Base-by-base conservation (phyloP, 495 filamentous ascomycete genomes). In the Chaetomium fimeti region DNA sequence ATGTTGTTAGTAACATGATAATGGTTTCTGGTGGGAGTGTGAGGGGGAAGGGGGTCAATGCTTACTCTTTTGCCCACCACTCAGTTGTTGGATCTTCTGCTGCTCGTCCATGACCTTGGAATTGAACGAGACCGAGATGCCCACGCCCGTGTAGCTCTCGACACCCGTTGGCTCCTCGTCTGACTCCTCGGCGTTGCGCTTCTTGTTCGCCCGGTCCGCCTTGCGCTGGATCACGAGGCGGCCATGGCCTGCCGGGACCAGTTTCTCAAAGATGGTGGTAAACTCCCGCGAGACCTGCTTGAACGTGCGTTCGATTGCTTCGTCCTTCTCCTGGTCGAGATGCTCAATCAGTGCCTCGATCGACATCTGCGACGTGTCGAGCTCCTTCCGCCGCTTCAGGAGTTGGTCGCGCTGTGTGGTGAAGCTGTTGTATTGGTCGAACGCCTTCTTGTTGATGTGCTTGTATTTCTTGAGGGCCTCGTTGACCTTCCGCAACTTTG, bases 111-210 rank as follows among this genome's bases (percentile, higher is more conserved):
- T 78, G 64, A 91, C 87, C 76, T 97, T 96, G 73, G 91, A 96
- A 79, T 98, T 99, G 83, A 99, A 99, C 67, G 90, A 93, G 27
- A 99, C 94, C 68, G 89, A 92, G 76, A 99, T 98, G n/a, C 93
- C 94, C 5, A 99, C 94, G 40, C 94, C 94, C 2, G 90, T 92
- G 74, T 98, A 99, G 78, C 94, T 96, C 76, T 98, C 95, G 3
- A 98, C 93, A 56, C 85, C 87, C 56, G 86, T 78, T 22, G 79
- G 78, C 49, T 91, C 88, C 42, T 84, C 83, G 22, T 92, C 90
- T 8, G 88, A 82, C 2, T 91, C 90, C 22, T 88, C 89, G 36
- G 32, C 20, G 52, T 61, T 61, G 49, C 52, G 56, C 2, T 82
- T 80, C 32, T 82, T 83, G 22, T 79, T 77, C 51, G 84, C 78